phyloP scores from a whole-genome alignment of 1,284 basidiomycete genomes.

The Cutaneotrichosporon sp. region DNA sequence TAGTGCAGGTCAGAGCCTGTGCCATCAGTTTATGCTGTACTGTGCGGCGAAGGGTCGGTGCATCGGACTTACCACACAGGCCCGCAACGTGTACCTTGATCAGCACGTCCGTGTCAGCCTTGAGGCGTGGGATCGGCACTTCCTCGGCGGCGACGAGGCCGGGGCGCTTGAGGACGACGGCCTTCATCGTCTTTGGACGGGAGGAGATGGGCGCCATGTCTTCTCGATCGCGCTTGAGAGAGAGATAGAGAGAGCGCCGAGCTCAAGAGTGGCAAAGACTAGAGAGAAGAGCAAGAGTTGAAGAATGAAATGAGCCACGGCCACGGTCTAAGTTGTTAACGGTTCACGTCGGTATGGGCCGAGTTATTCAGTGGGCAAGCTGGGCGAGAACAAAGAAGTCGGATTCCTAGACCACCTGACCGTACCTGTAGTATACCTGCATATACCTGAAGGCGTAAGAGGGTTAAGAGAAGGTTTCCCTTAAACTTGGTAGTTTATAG shows the following conservation, averaged over 20 bases:
- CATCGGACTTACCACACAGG: conserved; percentile 40
- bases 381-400: too few relatives aligned
- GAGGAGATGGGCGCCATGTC: background rate
- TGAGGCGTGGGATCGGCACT: conserved; percentile 35
- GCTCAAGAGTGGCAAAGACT: background rate
- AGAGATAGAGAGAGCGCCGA: background rate
- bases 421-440: too few relatives aligned
- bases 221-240: background rate
- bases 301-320: background rate
- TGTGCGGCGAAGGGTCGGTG: background rate
- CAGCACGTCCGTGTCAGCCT: conserved; percentile 40
- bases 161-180: conserved; percentile 37
- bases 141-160: conserved; percentile 38
- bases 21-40: background rate
- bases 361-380: background rate
- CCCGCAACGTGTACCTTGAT: conserved; percentile 44
- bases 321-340: background rate
- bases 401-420: too few relatives aligned
- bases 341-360: background rate
- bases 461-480: too few relatives aligned
- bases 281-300: background rate
- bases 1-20: conserved; percentile 76
- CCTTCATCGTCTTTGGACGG: conserved; percentile 36
- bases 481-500: too few relatives aligned
- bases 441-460: too few relatives aligned